Percentiles rank a stretch among this genome's conserved stretches.
These are phyloP conservation scores for Saturnispora quitensis DNA, from an alignment of 805 yeast species.

Conservation along the genomic window DNA sequence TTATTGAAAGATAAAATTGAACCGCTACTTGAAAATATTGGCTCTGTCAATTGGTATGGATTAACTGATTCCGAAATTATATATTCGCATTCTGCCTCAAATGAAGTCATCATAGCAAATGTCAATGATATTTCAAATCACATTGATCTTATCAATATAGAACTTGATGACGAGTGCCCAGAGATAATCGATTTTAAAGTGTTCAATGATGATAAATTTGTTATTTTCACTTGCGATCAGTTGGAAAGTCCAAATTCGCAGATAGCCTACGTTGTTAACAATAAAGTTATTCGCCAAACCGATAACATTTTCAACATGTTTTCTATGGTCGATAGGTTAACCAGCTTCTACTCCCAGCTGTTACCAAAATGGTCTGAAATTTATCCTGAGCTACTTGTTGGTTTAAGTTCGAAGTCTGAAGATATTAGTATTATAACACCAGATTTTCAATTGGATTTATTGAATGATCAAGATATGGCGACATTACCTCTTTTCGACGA, in stretches of 20 bases:
- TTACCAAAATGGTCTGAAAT: slow-evolving; percentile 35
- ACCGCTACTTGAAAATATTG: background rate
- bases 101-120: background rate
- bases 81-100: background rate
- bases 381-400: slow-evolving; percentile 29
- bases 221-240: slow-evolving; percentile 3
- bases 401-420: slow-evolving; percentile 56
- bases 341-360: slow-evolving; percentile 35
- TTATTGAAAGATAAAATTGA: slow-evolving; percentile 3
- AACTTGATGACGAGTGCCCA: slow-evolving; percentile 8
- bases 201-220: background rate
- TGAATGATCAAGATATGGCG: slow-evolving; percentile 67
- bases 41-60: slow-evolving; percentile 12
- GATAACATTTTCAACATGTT: slow-evolving; percentile 7
- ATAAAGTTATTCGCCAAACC: background rate
- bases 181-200: slow-evolving; percentile 5
- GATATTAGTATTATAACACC: slow-evolving; percentile 45
- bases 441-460: slow-evolving; percentile 33
- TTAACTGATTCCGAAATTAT: slow-evolving; percentile 1
- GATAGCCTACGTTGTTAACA: background rate
- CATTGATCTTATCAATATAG: slow-evolving; percentile 13
- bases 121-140: background rate
- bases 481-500: slow-evolving; percentile 61
- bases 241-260: slow-evolving; percentile 1
- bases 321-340: slow-evolving; percentile 12